Percentiles rank a stretch among this genome's conserved stretches.
Conservation (phyloP, 768 basidiomycete genomes). For the Serpula lacrymans region DNA sequence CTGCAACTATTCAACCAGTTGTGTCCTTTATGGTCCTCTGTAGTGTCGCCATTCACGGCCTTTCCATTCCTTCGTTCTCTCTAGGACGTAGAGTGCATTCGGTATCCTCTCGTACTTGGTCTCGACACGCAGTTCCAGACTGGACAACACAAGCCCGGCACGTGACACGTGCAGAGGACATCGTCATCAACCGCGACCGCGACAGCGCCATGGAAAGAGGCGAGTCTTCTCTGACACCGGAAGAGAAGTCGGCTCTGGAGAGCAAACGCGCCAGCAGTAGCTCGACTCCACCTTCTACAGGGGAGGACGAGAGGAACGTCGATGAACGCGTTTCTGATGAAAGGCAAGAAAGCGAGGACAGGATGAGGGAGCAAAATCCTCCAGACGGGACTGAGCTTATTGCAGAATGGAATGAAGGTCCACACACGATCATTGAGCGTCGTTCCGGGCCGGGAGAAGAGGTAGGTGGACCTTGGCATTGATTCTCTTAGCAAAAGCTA, state of each 20-base stretch:
- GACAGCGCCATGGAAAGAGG: constrained; percentile 51
- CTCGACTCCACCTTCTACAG: constrained; percentile 5
- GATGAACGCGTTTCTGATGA: constrained; percentile 4
- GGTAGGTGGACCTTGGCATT: constrained; percentile 37
- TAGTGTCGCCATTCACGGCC: constrained; percentile 83
- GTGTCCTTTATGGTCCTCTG: constrained; percentile 93
- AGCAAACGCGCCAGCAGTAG: constrained; percentile 19
- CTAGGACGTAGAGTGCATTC: constrained; percentile 89
- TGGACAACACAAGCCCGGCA: constrained; percentile 79
- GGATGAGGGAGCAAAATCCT: constrained; percentile 31
- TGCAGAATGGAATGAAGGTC: constrained; percentile 71
- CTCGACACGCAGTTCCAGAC: constrained; percentile 74
- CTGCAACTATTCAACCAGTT: constrained; percentile 83
- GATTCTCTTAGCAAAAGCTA: constrained; percentile 10
- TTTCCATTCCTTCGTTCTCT: constrained; percentile 94
- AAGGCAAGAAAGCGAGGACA: constrained; percentile 16
- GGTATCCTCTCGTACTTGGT: constrained; percentile 79
- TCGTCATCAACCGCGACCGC: constrained; percentile 82
- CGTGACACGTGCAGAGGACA: constrained; percentile 68
- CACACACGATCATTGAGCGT: constrained; percentile 62
- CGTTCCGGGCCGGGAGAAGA: constrained; percentile 59
- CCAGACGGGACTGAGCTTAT: constrained; percentile 41
- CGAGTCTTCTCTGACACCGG: constrained; percentile 25
- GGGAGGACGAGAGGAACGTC: constrained; percentile 8
- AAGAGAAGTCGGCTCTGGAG: constrained; percentile 23